These are phyloP conservation scores for Penstemon davidsonii DNA, from an alignment of 257 asterid genomes.

Conservation along the genomic window DNA sequence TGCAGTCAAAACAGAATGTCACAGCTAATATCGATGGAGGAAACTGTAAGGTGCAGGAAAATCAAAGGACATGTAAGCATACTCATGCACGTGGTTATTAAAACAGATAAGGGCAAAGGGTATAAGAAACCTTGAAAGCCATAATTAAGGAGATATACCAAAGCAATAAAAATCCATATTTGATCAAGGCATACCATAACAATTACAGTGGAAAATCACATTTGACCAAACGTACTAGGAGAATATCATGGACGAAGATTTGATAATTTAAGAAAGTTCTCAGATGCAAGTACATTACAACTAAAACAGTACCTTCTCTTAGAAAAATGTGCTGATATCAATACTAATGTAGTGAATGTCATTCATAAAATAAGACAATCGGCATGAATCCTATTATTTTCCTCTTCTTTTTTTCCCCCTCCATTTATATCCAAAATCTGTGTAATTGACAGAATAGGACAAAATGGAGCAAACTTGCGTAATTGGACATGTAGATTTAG, in stretches of 20 bases:
- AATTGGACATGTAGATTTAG: neutral
- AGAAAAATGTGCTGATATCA: neutral
- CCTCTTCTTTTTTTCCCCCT: neutral
- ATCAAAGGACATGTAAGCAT: neutral
- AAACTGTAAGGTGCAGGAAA: neutral
- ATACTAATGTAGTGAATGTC: neutral
- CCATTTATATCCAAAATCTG: neutral
- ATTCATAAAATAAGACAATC: neutral
- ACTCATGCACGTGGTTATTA: neutral
- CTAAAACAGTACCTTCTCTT: neutral
- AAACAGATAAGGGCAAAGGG: neutral
- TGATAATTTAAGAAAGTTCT: neutral
- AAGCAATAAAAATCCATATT: no score
- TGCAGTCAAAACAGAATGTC: neutral
- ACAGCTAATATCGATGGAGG: neutral
- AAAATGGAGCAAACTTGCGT: neutral
- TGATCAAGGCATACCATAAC: neutral
- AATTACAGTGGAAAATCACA: neutral
- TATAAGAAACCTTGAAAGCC: neutral
- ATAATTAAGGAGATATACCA: neutral
- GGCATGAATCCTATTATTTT: neutral
- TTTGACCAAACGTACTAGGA: neutral
- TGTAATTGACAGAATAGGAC: neutral
- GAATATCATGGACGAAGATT: neutral
- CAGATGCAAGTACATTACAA: neutral